These are phyloP conservation scores for Nakazawaea molendinolei DNA, from an alignment of 805 yeast genomes.

Conservation along the genomic window DNA sequence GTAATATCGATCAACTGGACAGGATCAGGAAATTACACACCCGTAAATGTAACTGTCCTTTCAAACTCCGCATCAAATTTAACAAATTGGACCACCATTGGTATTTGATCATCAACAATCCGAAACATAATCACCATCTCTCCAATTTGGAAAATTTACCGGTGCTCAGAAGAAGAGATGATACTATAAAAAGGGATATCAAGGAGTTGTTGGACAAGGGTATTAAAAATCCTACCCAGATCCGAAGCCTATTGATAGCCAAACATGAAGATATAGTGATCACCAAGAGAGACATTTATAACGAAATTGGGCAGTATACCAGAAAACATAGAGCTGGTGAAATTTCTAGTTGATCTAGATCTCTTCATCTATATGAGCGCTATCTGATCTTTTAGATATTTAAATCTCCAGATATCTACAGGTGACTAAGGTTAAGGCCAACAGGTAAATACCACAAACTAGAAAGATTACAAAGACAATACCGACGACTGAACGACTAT, in stretches of 20 bases:
- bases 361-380: no score
- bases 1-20: neutral
- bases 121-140: slow-evolving; percentile 5
- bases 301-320: slow-evolving; percentile 8
- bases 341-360: no score
- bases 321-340: neutral
- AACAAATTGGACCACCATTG: slow-evolving; percentile 8
- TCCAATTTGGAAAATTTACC: slow-evolving; percentile 8
- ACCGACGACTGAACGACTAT: no score
- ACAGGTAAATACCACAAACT: no score
- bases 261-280: slow-evolving; percentile 8
- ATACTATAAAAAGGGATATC: slow-evolving; percentile 5
- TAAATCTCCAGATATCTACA: no score
- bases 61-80: slow-evolving; percentile 8
- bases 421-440: no score
- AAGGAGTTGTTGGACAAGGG: slow-evolving; percentile 4
- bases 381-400: no score
- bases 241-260: slow-evolving; percentile 1
- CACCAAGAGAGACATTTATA: slow-evolving; percentile 10
- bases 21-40: slow-evolving; percentile 8
- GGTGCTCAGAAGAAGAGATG: slow-evolving; percentile 9
- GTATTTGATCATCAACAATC: slow-evolving; percentile 6
- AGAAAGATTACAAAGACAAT: no score
- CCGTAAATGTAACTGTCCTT: slow-evolving; percentile 9
- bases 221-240: slow-evolving; percentile 7